Percentiles rank a stretch among this genome's conserved stretches.
These are phyloP conservation scores for Clitocybe nebularis DNA, from an alignment of 1,284 basidiomycete species.

Conservation along the genomic window DNA sequence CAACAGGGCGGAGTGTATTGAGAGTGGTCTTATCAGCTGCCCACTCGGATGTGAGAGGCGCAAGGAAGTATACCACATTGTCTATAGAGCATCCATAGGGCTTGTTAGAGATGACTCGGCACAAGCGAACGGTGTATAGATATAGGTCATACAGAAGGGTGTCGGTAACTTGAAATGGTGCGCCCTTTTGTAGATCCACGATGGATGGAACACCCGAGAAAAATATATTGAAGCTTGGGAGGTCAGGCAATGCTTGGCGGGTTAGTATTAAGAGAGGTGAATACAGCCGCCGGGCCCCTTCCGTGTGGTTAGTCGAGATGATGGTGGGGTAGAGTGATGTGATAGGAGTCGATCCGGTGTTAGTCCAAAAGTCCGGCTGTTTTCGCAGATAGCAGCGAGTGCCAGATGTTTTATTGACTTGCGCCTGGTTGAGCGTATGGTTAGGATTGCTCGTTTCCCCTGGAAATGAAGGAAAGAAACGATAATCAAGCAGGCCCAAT, in stretches of 20 bases:
- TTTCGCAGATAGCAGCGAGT: conserved; percentile 52
- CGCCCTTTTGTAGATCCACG: conserved; percentile 41
- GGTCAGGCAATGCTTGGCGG: conserved; percentile 54
- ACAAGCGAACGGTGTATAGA: conserved; percentile 59
- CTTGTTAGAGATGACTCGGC: conserved; percentile 64
- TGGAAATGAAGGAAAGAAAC: conserved; percentile 39
- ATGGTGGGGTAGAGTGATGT: conserved; percentile 52
- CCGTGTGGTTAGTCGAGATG: conserved; percentile 33
- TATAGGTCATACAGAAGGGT: conserved; percentile 46
- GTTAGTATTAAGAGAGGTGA: conserved; percentile 64
- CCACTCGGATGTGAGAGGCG: conserved; percentile 47
- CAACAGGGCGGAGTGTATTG: conserved; percentile 30
- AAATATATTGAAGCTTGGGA: conserved; percentile 56
- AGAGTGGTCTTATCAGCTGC: conserved; percentile 20
- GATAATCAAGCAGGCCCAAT: conserved; percentile 46
- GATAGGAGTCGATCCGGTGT: conserved; percentile 27
- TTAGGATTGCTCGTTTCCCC: neutral
- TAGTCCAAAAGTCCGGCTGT: conserved; percentile 60
- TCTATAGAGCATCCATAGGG: conserved; percentile 49
- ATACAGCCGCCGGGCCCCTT: conserved; percentile 31
- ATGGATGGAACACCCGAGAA: conserved; percentile 41
- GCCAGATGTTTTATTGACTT: conserved; percentile 31
- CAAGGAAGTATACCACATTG: conserved; percentile 59
- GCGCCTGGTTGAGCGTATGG: conserved; percentile 16
- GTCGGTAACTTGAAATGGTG: conserved; percentile 46